A percentile compares a stretch with the other conserved stretches of the same genome.
phyloP scores from a whole-genome alignment of 148 eudicot species.

The Nepenthes mirabilis region DNA sequence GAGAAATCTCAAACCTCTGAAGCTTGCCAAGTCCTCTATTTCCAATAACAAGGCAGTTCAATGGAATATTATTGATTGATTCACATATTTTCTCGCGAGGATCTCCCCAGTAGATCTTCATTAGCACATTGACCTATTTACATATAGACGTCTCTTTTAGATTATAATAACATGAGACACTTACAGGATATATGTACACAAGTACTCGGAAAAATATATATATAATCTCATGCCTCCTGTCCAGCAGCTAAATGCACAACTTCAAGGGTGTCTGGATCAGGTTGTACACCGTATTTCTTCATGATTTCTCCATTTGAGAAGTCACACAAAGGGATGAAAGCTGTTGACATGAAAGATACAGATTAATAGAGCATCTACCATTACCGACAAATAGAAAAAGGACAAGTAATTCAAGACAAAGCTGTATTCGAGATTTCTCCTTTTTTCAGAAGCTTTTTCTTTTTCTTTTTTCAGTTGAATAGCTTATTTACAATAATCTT shows the following conservation, averaged over 20 bases:
- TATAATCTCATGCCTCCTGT: conserved; percentile 46
- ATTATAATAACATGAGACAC: no score
- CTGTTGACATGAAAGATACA: conserved; percentile 14
- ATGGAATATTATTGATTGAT: conserved; percentile 56
- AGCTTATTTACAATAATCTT: no score
- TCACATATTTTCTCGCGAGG: conserved; percentile 78
- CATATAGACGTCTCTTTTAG: not conserved
- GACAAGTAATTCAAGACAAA: not conserved
- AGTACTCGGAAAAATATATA: no score
- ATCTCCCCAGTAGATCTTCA: conserved; percentile 97
- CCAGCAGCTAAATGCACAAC: conserved; percentile 27
- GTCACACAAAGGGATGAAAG: conserved; percentile 54
- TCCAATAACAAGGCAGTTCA: conserved; percentile 61
- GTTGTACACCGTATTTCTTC: conserved; percentile 62
- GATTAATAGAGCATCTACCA: no score
- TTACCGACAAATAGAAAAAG: not conserved
- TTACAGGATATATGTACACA: not conserved
- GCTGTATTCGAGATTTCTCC: not conserved
- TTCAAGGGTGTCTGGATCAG: conserved; percentile 52
- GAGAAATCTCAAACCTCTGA: conserved; percentile 36
- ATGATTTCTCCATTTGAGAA: conserved; percentile 24
- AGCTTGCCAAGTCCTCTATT: conserved; percentile 80
- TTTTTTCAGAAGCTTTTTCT: no score
- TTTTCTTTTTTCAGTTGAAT: no score
- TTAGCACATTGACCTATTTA: conserved; percentile 33